A percentile compares a stretch with the other conserved stretches of the same genome.
These are phyloP conservation scores for Fraxinus greggii DNA, from an alignment of 305 asterid genomes.

Conservation along the genomic window DNA sequence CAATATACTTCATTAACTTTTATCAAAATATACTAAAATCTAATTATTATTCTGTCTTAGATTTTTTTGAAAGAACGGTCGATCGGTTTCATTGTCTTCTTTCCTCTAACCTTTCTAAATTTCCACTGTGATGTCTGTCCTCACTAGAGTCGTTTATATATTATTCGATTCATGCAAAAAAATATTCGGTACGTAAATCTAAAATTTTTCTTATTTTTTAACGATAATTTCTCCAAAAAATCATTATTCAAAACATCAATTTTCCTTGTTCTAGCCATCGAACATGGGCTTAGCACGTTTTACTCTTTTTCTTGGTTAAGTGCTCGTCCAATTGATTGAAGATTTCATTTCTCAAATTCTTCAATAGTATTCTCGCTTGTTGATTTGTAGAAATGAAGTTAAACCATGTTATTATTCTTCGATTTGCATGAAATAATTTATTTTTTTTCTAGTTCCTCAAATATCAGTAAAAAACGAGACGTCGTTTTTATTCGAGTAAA, in stretches of 20 bases:
- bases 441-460: not conserved
- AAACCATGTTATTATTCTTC: too few relatives aligned
- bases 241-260: too few relatives aligned
- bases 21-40: too few relatives aligned
- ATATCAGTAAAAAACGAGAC: not conserved
- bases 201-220: too few relatives aligned
- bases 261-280: too few relatives aligned
- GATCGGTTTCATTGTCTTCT: not conserved
- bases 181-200: not conserved
- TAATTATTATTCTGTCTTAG: not conserved
- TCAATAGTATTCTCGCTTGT: not conserved
- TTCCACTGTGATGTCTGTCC: not conserved
- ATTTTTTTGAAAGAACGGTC: not conserved
- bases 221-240: too few relatives aligned
- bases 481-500: not conserved
- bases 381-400: not conserved
- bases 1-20: too few relatives aligned
- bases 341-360: not conserved
- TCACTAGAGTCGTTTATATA: not conserved
- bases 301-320: too few relatives aligned
- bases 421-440: not conserved
- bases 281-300: too few relatives aligned
- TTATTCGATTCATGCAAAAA: not conserved
- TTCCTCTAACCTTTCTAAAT: not conserved
- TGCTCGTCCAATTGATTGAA: not conserved